Evolutionary conservation across 2,329 filamentous ascomycete genomes (phyloP).

Genomic region (Colletotrichum destructivum): DNA sequence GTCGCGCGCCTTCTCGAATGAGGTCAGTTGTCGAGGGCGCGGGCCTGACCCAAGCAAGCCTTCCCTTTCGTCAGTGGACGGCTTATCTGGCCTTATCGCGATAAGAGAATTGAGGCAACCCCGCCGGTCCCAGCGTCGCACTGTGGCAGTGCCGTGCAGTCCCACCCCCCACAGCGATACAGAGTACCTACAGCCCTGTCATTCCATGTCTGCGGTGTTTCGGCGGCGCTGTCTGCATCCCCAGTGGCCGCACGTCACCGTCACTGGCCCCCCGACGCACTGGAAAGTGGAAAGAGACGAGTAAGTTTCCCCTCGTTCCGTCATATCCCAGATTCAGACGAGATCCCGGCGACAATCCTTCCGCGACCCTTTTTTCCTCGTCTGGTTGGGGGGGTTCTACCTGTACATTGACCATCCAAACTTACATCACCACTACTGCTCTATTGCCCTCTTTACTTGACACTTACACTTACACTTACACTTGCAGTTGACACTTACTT

Average conservation of each 20-base stretch:
- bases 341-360: constrained; percentile 17
- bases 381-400: neutral
- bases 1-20: constrained; percentile 1
- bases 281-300: neutral
- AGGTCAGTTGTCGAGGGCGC: constrained; percentile 16
- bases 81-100: constrained; percentile 17
- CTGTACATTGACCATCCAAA: too few species aligned
- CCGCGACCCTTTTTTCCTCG: neutral
- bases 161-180: too few species aligned
- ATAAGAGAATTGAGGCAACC: constrained; percentile 2
- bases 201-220: neutral
- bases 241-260: constrained; percentile 34
- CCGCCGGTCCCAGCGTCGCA: constrained; percentile 24
- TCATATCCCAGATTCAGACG: neutral
- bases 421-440: too few species aligned
- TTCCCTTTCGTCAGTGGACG: neutral
- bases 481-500: neutral
- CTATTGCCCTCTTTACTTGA: too few species aligned
- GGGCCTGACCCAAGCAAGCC: neutral
- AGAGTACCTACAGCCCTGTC: constrained; percentile 10
- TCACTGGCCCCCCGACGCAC: constrained; percentile 18
- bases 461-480: neutral
- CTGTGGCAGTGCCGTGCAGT: constrained; percentile 37
- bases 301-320: neutral
- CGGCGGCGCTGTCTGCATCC: neutral